A percentile compares a stretch with the other conserved stretches of the same genome.
Evolutionary conservation across 2,329 filamentous ascomycete genomes (phyloP).

Genomic region (Cercospora citrullina): DNA sequence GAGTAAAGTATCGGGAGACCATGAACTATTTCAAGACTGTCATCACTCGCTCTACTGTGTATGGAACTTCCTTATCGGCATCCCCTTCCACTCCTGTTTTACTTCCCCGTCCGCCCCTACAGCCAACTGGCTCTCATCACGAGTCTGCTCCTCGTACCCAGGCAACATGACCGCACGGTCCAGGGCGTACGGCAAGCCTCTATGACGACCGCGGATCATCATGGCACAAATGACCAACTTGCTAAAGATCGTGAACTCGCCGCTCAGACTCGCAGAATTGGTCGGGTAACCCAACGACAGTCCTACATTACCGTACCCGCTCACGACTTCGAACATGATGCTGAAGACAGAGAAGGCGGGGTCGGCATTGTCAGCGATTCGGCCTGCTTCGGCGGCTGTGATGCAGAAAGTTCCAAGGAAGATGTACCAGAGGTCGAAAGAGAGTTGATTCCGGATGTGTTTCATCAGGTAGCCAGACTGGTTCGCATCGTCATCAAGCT

Average conservation of each 20-base stretch:
- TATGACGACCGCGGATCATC: constrained; percentile 58
- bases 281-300: not conserved
- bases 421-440: constrained; percentile 50
- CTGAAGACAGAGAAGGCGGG: constrained; percentile 46
- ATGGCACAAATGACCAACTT: constrained; percentile 58
- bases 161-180: constrained; percentile 50
- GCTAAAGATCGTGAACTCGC: constrained; percentile 39
- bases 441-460: constrained; percentile 50
- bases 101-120: constrained; percentile 43
- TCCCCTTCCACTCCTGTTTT: constrained; percentile 24
- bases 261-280: not conserved
- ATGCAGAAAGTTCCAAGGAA: constrained; percentile 49
- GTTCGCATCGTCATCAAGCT: constrained; percentile 16
- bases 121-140: constrained; percentile 33
- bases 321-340: constrained; percentile 50
- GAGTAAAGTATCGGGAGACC: too few relatives aligned
- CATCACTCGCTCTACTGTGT: not conserved
- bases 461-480: constrained; percentile 42
- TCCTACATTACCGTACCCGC: constrained; percentile 43
- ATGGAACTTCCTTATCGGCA: constrained; percentile 14
- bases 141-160: constrained; percentile 4
- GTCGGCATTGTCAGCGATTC: constrained; percentile 40
- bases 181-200: constrained; percentile 57
- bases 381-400: constrained; percentile 46
- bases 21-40: not conserved